Evolutionary conservation across 2,329 filamentous ascomycete species (phyloP), one percentile per base, ranked within the genome.

Genomic region (Ophiostoma ips): DNA sequence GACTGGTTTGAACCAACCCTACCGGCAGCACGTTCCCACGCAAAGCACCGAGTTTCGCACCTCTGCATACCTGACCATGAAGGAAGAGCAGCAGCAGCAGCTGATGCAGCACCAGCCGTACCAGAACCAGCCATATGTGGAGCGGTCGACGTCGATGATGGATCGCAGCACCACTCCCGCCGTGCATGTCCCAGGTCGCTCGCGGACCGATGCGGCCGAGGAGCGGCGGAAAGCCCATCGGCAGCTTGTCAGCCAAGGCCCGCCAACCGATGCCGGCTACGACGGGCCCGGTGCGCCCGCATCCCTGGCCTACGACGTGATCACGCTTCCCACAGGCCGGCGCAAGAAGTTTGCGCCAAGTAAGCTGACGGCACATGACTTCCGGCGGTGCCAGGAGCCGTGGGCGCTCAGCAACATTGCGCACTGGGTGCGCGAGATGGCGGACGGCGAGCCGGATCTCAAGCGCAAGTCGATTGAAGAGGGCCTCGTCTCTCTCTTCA

Each of bases 391-490:
- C 60, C 65, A 72, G 2, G 87, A 95, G 64, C 92, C 92, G 1
- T 98, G 92, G 92, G 88, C 90, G 1, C 70, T 98, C 45, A 94
- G 87, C 63, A 77, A 81, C n/a, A 79, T 98, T 53, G 80, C 90
- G 37, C 68, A 75, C 2, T 98, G 92, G 92, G 74, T 96, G 53
- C 83, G 84, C 52, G 81, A 84, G 51, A 83, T 96, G 77, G 87
- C 87, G 11, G 89, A 95, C 58, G 89, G 90, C 36, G 90, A 95
- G 61, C 80, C 83, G 11, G 88, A 98, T 64, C 69, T 98, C 44
- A 88, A 84, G 62, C 79, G 84, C 61, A 85, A 87, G 60, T 82
- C 84, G 2, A 81, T 98, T 48, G 83, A 87, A 52, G 89, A 96
- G 57, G 89, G 87, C 2, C 73, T 98, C 38, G 81, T 95, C 38